Conservation (phyloP, 495 filamentous ascomycete species). For the Daldinia concentrica region DNA sequence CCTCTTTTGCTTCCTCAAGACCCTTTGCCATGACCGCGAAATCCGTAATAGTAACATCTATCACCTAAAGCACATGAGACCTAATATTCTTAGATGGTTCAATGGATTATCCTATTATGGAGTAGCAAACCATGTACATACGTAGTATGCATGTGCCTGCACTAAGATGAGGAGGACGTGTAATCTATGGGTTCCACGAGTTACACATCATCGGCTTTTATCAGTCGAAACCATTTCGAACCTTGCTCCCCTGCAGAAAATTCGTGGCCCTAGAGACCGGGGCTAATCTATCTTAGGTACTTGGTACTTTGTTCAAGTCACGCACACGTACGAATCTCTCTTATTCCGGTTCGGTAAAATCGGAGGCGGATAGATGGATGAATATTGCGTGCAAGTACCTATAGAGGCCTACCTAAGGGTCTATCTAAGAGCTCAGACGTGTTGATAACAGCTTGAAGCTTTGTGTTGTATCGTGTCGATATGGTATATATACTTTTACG, state of each 20-base stretch:
- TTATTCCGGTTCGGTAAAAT: conserved; percentile 23
- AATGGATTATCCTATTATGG: conserved; percentile 3
- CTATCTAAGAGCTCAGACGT: neutral
- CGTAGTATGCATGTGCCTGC: conserved; percentile 1
- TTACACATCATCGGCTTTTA: conserved; percentile 31
- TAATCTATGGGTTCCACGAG: conserved; percentile 10
- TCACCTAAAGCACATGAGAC: neutral
- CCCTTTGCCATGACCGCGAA: neutral
- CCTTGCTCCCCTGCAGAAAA: conserved; percentile 40
- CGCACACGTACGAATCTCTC: conserved; percentile 22
- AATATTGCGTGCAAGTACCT: conserved; percentile 1
- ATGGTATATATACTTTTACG: neutral
- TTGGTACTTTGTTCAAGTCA: conserved; percentile 18
- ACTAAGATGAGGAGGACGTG: neutral
- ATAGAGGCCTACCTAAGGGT: conserved; percentile 5
- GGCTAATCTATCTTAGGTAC: conserved; percentile 19
- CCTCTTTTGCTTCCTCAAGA: neutral
- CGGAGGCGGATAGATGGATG: conserved; percentile 25
- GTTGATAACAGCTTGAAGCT: neutral
- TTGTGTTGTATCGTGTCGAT: neutral
- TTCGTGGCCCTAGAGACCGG: conserved; percentile 33
- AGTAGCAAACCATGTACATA: neutral
- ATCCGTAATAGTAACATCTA: neutral
- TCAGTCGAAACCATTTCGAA: conserved; percentile 25
- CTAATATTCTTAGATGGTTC: neutral